These are phyloP conservation scores for Trichoderma sp. DNA, from an alignment of 2,329 filamentous ascomycete genomes.

Conservation along the genomic window DNA sequence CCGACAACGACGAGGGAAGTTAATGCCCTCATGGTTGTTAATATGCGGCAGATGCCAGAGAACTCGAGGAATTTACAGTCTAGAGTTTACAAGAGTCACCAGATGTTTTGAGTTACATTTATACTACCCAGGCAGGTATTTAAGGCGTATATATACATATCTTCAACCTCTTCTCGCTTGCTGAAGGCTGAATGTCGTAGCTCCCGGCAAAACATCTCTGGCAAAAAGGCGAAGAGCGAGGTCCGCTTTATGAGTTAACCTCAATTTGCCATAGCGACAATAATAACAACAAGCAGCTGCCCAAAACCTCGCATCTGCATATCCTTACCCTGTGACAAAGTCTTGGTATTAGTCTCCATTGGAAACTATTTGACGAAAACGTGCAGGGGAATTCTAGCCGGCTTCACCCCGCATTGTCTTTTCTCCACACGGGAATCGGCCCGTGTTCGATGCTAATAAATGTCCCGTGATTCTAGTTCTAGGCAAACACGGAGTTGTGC, in stretches of 20 bases:
- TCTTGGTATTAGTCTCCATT: not conserved
- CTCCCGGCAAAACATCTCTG: not conserved
- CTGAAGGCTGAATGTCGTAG: not conserved
- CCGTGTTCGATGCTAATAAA: not conserved
- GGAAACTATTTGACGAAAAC: not conserved
- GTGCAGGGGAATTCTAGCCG: not conserved
- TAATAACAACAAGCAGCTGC: not conserved
- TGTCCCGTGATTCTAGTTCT: not conserved
- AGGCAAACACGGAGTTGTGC: not conserved
- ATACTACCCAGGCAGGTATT: not conserved
- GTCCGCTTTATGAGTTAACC: not conserved
- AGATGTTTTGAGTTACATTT: not conserved
- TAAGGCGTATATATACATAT: not conserved
- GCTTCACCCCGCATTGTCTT: not conserved
- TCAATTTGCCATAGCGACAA: not conserved
- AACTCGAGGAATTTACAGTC: not conserved
- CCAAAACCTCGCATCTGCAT: not conserved
- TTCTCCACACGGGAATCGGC: constrained; percentile 7
- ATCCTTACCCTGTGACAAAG: not conserved
- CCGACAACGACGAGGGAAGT: not conserved
- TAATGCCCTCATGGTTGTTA: not conserved
- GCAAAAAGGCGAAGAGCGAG: not conserved
- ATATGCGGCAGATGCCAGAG: not conserved
- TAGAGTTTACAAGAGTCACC: too few relatives aligned
- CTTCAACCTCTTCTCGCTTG: not conserved